Base-by-base conservation (phyloP, 2,329 filamentous ascomycete genomes). In the Ceratocystis eucalypticola region DNA sequence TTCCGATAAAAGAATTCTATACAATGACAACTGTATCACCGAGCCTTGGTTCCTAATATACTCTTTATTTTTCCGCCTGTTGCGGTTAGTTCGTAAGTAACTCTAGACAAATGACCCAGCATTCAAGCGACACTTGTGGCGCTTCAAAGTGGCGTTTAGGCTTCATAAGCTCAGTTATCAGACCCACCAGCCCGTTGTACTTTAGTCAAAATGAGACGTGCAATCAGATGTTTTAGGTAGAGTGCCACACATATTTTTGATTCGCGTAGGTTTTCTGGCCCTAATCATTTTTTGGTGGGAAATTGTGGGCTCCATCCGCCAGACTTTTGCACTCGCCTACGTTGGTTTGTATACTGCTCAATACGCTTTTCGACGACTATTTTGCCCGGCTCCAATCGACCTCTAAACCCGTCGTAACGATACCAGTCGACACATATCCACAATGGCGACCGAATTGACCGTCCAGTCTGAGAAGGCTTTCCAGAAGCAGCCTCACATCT, bases 401-500 rank as follows among this genome's bases (percentile, higher is more conserved):
- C 64, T 64, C 41, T 61, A 64, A 68, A 65, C 64, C 63, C 61
- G 66, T 66, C 66, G 64, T 62, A 65, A 68, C 64, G 66, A 68
- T 68, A 68, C 66, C 67, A 68, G 65, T 68, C 65, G 67, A 68
- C 59, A 66, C 61, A 68, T 62, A 62, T 69, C 69, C 70, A 86
- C 78, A 80, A 96, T 96, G 91, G 91, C 91, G 79, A 96, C 91
- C 86, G 91, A 96, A 85, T 86, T 96, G 84, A 96, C 91, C 80
- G 94, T 99, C 82, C 94, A 99, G 88, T 95, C 91, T 80, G 94
- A 99, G 88, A 93, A 94, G 84, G 94, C 94, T 86, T 99, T 89
- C 90, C 94, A 97, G 83, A 99, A 99, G 88, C 93, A 99, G 87
- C 94, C 94, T 80, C 94, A 99, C 83, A 96, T 99, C 86, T 99